These are phyloP conservation scores for Carex kokanica DNA, from an alignment of 176 grass and related monocot genomes.

Conservation along the genomic window DNA sequence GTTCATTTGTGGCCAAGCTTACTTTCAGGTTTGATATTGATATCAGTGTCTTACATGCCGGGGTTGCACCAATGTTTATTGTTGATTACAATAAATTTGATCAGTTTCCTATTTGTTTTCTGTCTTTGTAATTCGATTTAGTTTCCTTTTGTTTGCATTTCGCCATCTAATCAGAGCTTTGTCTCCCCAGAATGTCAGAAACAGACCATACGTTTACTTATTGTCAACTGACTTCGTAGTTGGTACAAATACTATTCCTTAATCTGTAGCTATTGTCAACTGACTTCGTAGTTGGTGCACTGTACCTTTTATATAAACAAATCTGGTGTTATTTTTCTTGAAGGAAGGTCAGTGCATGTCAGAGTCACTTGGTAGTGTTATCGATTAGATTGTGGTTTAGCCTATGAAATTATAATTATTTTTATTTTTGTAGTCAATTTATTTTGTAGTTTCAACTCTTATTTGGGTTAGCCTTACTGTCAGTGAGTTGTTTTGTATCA, in stretches of 20 bases:
- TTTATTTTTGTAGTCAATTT: not conserved
- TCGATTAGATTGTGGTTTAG: not conserved
- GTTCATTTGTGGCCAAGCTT: slow-evolving; percentile 74
- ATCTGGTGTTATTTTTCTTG: too few relatives aligned
- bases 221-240: not conserved
- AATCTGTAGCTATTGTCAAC: not conserved
- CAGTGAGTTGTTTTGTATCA: not conserved
- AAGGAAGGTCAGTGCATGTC: not conserved
- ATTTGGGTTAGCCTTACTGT: not conserved
- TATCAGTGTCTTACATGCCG: not conserved
- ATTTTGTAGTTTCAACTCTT: not conserved
- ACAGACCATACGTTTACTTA: not conserved
- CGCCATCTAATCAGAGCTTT: not conserved
- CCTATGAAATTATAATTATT: not conserved
- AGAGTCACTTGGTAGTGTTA: not conserved
- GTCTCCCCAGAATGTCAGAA: not conserved
- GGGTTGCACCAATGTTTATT: not conserved
- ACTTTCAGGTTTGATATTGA: slow-evolving; percentile 44
- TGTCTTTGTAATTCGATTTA: not conserved
- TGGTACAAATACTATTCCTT: not conserved
- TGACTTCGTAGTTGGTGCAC: not conserved
- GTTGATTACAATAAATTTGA: not conserved
- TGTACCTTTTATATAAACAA: not conserved
- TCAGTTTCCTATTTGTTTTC: not conserved
- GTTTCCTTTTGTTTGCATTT: not conserved